These are phyloP conservation scores for Colletotrichum simmondsii DNA, from an alignment of 2,329 filamentous ascomycete genomes.

Conservation along the genomic window DNA sequence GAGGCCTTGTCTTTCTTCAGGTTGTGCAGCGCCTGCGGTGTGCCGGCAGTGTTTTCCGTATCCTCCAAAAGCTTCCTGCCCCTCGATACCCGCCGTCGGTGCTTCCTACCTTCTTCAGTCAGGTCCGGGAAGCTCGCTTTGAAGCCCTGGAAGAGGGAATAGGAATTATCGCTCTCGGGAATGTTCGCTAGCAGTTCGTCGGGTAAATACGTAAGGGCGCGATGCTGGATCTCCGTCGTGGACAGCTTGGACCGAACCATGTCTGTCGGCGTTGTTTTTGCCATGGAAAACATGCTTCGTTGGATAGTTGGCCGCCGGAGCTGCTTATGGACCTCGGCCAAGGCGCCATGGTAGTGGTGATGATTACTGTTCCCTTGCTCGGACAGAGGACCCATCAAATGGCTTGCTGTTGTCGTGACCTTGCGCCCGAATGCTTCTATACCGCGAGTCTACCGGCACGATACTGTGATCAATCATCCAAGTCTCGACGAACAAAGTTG, in stretches of 20 bases:
- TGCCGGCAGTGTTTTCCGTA: slow-evolving; percentile 62
- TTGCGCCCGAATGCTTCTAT: slow-evolving; percentile 94
- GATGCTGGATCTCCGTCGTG: slow-evolving; percentile 91
- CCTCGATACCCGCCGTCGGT: slow-evolving; percentile 76
- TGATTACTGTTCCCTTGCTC: slow-evolving; percentile 58
- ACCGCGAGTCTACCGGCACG: slow-evolving; percentile 75
- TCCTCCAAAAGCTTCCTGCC: slow-evolving; percentile 82
- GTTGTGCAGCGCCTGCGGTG: slow-evolving; percentile 75
- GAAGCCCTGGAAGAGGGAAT: slow-evolving; percentile 97
- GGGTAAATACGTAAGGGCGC: slow-evolving; percentile 86
- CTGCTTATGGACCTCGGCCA: slow-evolving; percentile 90
- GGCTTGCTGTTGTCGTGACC: slow-evolving; percentile 91
- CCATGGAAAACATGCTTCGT: slow-evolving; percentile 90
- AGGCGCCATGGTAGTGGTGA: slow-evolving; percentile 84
- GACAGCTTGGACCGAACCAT: slow-evolving; percentile 93
- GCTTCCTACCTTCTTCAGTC: slow-evolving; percentile 76
- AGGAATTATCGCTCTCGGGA: slow-evolving; percentile 85
- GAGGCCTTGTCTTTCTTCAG: slow-evolving; percentile 83
- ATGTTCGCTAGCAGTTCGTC: slow-evolving; percentile 92
- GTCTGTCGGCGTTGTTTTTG: slow-evolving; percentile 91
- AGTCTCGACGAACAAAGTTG: slow-evolving; percentile 22
- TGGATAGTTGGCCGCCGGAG: slow-evolving; percentile 86
- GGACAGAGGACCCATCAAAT: slow-evolving; percentile 79
- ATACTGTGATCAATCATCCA: slow-evolving; percentile 32
- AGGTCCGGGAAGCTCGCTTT: slow-evolving; percentile 84